These are phyloP conservation scores for Leccinellum luteum DNA, from an alignment of 768 basidiomycete species.

Conservation along the genomic window DNA sequence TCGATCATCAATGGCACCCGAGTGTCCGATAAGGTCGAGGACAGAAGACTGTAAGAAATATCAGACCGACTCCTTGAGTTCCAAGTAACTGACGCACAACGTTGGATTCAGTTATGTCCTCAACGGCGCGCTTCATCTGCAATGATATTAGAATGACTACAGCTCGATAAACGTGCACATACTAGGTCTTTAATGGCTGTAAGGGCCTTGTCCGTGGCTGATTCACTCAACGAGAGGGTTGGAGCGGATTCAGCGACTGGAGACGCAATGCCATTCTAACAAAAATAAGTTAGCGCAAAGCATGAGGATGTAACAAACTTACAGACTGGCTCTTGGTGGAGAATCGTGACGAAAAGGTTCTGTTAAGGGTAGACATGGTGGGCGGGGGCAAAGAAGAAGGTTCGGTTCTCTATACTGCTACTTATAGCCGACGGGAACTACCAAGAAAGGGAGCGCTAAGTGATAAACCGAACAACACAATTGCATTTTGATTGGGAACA, in stretches of 20 bases:
- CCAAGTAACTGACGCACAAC: conserved; percentile 12
- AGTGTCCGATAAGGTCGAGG: conserved; percentile 59
- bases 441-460: conserved; percentile 20
- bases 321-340: conserved; percentile 28
- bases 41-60: conserved; percentile 45
- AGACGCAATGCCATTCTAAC: conserved; percentile 11
- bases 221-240: conserved; percentile 11
- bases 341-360: conserved; percentile 31
- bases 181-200: conserved; percentile 31
- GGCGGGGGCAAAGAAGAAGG: conserved; percentile 5
- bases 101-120: conserved; percentile 30
- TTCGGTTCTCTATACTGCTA: conserved; percentile 1
- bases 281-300: neutral
- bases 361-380: conserved; percentile 28
- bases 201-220: conserved; percentile 23
- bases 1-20: conserved; percentile 69
- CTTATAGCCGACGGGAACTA: conserved; percentile 25
- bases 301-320: neutral
- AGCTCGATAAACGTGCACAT: neutral
- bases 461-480: conserved; percentile 22
- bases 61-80: neutral
- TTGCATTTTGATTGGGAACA: conserved; percentile 3
- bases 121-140: conserved; percentile 30
- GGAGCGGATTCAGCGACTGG: conserved; percentile 11
- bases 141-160: neutral